Conservation (phyloP, 495 filamentous ascomycete species). For the Neurospora sp. region DNA sequence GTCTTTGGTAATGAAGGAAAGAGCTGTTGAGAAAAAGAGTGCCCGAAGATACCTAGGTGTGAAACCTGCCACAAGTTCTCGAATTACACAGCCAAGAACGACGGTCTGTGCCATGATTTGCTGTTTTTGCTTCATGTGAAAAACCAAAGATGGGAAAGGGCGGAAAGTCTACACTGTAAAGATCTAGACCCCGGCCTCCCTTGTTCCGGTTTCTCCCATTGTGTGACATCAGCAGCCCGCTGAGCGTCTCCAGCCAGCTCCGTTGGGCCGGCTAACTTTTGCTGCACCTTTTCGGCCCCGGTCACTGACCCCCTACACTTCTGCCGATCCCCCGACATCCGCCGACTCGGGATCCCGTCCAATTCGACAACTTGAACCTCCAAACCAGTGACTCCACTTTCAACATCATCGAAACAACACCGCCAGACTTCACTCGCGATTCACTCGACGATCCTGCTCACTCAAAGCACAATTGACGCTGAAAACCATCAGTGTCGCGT, state of each 20-base stretch:
- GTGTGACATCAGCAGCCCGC: constrained; percentile 9
- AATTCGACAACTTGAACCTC: neutral
- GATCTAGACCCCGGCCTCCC: constrained; percentile 2
- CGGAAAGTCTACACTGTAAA: neutral
- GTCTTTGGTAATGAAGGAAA: neutral
- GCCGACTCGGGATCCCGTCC: constrained; percentile 11
- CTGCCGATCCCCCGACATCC: constrained; percentile 19
- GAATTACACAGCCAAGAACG: neutral
- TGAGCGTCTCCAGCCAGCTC: neutral
- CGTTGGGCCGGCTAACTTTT: constrained; percentile 8
- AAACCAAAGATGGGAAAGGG: neutral
- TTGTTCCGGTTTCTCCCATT: constrained; percentile 15
- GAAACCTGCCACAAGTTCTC: neutral
- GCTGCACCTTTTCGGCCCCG: constrained; percentile 1
- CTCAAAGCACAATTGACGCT: neutral
- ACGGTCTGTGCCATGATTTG: neutral
- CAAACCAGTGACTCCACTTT: neutral
- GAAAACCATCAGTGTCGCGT: neutral
- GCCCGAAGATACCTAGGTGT: neutral
- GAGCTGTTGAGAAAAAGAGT: neutral
- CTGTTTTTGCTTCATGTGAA: neutral
- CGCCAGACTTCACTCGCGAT: neutral
- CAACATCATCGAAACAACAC: neutral
- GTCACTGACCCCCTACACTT: constrained; percentile 2
- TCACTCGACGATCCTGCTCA: neutral